These are phyloP conservation scores for Eutrema salsugineum DNA, from an alignment of 441 rosid species.

Conservation along the genomic window DNA sequence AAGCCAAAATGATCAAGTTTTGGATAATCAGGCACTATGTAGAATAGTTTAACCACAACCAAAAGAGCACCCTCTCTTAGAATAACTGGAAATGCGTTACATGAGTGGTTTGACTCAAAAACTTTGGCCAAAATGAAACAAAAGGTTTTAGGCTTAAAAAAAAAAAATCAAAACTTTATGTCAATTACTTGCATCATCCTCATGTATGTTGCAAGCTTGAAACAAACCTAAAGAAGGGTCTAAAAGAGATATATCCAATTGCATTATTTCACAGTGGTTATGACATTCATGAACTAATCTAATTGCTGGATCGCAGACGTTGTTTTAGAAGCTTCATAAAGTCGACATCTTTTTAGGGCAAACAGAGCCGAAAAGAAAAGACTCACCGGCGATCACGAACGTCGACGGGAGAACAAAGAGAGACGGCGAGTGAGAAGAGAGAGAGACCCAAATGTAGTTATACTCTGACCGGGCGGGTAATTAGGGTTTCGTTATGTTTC, in stretches of 20 bases:
- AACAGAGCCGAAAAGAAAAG: neutral
- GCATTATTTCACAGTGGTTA: neutral
- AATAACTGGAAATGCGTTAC: neutral
- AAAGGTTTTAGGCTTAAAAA: neutral
- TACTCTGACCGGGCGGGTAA: neutral
- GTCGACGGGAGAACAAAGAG: neutral
- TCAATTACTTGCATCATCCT: neutral
- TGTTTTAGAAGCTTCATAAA: neutral
- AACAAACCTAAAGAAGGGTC: neutral
- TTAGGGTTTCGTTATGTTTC: neutral
- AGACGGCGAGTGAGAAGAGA: neutral
- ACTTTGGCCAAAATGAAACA: neutral
- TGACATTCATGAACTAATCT: neutral
- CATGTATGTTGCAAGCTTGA: neutral
- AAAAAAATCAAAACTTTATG: neutral
- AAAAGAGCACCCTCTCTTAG: too few species aligned
- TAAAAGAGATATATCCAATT: neutral
- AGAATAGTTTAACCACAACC: neutral
- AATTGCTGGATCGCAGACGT: neutral
- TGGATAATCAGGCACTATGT: neutral
- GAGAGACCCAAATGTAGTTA: neutral
- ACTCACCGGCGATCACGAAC: conserved; percentile 13
- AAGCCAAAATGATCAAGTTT: too few species aligned
- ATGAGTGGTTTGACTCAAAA: neutral
- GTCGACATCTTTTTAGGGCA: neutral